These are phyloP conservation scores for Cruciata laevipes DNA, from an alignment of 257 asterid species.

Conservation along the genomic window DNA sequence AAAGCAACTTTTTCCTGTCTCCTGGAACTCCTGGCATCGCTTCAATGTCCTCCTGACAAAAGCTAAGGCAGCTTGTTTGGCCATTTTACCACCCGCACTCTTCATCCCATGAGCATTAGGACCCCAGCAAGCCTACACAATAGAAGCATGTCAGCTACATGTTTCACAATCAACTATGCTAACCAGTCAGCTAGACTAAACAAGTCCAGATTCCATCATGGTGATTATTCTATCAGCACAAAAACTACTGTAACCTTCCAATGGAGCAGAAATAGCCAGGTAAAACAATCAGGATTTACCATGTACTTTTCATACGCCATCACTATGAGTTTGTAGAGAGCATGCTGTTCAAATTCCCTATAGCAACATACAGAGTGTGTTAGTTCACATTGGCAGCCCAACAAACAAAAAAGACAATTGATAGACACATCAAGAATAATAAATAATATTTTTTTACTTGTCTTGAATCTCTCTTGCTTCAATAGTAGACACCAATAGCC, in stretches of 20 bases:
- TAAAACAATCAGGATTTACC: slow-evolving; percentile 47
- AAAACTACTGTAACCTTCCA: not conserved
- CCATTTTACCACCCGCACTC: slow-evolving; percentile 73
- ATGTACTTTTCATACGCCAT: slow-evolving; percentile 83
- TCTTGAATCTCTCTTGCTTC: slow-evolving; percentile 61
- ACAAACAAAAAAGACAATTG: slow-evolving; percentile 9
- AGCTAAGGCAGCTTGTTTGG: slow-evolving; percentile 81
- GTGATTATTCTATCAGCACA: not conserved
- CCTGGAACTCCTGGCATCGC: slow-evolving; percentile 58
- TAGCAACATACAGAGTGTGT: slow-evolving; percentile 20
- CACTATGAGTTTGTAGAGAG: slow-evolving; percentile 67
- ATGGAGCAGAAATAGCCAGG: slow-evolving; percentile 11
- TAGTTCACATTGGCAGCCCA: slow-evolving; percentile 18
- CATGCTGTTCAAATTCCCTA: slow-evolving; percentile 71
- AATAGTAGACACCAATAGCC: slow-evolving; percentile 46
- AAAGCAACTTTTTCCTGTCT: slow-evolving; percentile 79
- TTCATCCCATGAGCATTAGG: slow-evolving; percentile 78
- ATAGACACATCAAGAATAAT: slow-evolving; percentile 17
- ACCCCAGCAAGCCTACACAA: slow-evolving; percentile 65
- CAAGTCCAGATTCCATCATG: slow-evolving; percentile 7
- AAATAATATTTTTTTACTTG: slow-evolving; percentile 36
- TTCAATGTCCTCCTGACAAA: slow-evolving; percentile 69
- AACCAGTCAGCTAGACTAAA: not conserved
- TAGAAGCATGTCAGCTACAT: not conserved
- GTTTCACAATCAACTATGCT: not conserved